Evolutionary conservation across 306 rosid species (phyloP).

Genomic region (Vigna nakashimae): DNA sequence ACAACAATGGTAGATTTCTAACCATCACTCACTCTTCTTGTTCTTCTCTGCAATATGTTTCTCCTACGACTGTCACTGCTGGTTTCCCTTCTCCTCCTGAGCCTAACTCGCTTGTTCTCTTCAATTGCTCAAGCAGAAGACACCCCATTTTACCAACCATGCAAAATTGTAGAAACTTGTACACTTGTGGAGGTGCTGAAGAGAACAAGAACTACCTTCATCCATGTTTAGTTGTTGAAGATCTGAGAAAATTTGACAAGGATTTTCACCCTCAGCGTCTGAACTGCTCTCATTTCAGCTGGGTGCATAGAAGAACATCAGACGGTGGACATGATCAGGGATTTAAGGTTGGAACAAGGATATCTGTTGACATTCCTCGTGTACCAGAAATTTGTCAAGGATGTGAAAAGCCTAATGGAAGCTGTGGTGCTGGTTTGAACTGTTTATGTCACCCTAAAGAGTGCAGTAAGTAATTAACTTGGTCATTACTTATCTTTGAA

Average conservation of each 20-base stretch:
- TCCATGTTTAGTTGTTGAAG: constrained; percentile 61
- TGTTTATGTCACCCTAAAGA: constrained; percentile 75
- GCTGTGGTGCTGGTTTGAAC: constrained; percentile 76
- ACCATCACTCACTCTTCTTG: constrained; percentile 50
- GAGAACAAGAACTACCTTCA: constrained; percentile 26
- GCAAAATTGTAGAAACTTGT: constrained; percentile 40
- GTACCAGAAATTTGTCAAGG: constrained; percentile 67
- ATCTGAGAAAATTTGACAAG: constrained; percentile 47
- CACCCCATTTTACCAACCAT: constrained; percentile 36
- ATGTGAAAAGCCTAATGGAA: constrained; percentile 69
- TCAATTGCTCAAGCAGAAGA: constrained; percentile 59
- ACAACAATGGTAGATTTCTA: constrained; percentile 30
- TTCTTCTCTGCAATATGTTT: constrained; percentile 54
- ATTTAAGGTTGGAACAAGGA: constrained; percentile 51
- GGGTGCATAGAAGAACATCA: constrained; percentile 46
- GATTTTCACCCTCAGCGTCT: constrained; percentile 60
- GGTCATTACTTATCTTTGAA: constrained; percentile 1
- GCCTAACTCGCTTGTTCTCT: constrained; percentile 63
- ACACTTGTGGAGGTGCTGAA: constrained; percentile 40
- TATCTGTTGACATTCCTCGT: constrained; percentile 67
- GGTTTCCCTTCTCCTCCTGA: constrained; percentile 68
- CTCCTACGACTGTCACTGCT: constrained; percentile 48
- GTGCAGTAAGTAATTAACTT: constrained; percentile 66
- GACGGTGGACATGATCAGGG: constrained; percentile 41
- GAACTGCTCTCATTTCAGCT: constrained; percentile 63